phyloP scores from a whole-genome alignment of 192 early-diverging fungal genomes.

The Coemansia sp. region DNA sequence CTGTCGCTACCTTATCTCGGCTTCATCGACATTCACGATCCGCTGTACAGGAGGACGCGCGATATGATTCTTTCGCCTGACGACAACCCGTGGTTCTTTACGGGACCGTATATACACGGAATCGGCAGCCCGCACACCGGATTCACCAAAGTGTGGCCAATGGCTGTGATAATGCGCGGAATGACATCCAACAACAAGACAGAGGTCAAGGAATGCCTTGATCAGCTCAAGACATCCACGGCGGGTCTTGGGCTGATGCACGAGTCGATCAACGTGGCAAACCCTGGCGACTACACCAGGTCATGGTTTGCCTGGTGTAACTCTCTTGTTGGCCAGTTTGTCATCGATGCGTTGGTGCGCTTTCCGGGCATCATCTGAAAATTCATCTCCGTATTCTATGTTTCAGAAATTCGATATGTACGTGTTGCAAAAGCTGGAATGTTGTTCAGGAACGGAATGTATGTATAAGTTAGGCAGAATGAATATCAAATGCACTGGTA shows the following conservation, averaged over 20 bases:
- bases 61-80: conserved; percentile 57
- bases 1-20: conserved; percentile 63
- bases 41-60: conserved; percentile 61
- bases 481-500: conserved; percentile 37
- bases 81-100: conserved; percentile 67
- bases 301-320: conserved; percentile 54
- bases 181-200: conserved; percentile 51
- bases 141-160: conserved; percentile 66
- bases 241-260: conserved; percentile 64
- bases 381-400: too few species aligned
- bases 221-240: conserved; percentile 55
- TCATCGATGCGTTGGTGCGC: conserved; percentile 29
- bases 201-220: conserved; percentile 59
- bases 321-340: conserved; percentile 37
- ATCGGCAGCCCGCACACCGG: conserved; percentile 66
- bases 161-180: conserved; percentile 59
- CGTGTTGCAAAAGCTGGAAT: too few species aligned
- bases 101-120: conserved; percentile 54
- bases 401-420: too few species aligned
- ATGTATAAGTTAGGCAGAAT: background rate
- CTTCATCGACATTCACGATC: conserved; percentile 54
- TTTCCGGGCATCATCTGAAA: conserved; percentile 44
- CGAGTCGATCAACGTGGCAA: conserved; percentile 59
- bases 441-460: too few species aligned
- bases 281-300: conserved; percentile 35